These are phyloP conservation scores for Heritiera littoralis DNA, from an alignment of 345 rosid genomes.

Conservation along the genomic window DNA sequence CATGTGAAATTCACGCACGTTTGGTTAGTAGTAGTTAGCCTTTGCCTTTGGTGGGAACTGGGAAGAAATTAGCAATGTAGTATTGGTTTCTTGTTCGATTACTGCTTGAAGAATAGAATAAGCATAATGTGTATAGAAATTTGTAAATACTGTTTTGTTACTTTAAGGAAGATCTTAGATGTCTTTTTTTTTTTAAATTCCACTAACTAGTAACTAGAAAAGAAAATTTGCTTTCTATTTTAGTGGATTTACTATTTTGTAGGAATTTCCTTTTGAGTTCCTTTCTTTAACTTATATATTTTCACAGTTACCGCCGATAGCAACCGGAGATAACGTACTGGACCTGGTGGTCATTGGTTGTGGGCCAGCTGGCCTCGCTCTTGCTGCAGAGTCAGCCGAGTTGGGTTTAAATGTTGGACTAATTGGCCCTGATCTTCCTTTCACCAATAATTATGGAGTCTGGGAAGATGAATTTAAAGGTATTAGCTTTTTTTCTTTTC, in stretches of 20 bases:
- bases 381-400: slow-evolving; percentile 93
- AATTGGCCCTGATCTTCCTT: slow-evolving; percentile 97
- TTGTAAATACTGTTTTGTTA: no score
- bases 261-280: not conserved
- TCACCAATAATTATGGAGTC: slow-evolving; percentile 92
- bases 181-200: no score
- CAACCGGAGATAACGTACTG: slow-evolving; percentile 49
- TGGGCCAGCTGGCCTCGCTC: slow-evolving; percentile 97
- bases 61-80: no score
- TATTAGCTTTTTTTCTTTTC: slow-evolving; percentile 17
- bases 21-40: not conserved
- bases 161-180: no score
- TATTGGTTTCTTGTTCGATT: no score
- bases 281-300: not conserved
- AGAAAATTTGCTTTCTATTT: not conserved
- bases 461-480: slow-evolving; percentile 99
- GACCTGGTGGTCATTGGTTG: slow-evolving; percentile 96
- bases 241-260: not conserved
- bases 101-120: no score
- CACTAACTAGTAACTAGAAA: no score
- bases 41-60: not conserved
- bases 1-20: slow-evolving; percentile 10
- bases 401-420: slow-evolving; percentile 84
- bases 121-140: no score
- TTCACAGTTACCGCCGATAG: slow-evolving; percentile 66